Conservation (phyloP, 805 yeast species). For the Candida xyloterini region DNA sequence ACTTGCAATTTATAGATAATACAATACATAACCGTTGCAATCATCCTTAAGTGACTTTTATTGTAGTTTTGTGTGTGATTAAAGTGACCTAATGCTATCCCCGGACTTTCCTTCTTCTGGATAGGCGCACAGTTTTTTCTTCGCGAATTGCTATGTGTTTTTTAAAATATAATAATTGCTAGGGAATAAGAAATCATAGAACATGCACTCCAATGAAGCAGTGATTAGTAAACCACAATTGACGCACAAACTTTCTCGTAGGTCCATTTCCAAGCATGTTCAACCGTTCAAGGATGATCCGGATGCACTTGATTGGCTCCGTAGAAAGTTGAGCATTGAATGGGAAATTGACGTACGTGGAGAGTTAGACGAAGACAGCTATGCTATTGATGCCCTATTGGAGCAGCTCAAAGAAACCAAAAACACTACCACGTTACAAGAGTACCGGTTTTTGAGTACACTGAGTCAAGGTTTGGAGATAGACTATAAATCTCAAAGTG, state of each 20-base stretch:
- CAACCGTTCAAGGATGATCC: slow-evolving; percentile 14
- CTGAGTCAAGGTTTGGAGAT: slow-evolving; percentile 13
- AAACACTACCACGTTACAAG: slow-evolving; percentile 20
- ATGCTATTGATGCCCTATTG: slow-evolving; percentile 14
- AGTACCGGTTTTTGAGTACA: slow-evolving; percentile 22
- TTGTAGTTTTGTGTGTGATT: too few species aligned
- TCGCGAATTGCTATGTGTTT: slow-evolving; percentile 1
- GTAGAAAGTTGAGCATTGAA: slow-evolving; percentile 25
- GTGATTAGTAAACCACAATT: slow-evolving; percentile 14
- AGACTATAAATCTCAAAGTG: slow-evolving; percentile 21
- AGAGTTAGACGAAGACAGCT: slow-evolving; percentile 18
- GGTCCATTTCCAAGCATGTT: slow-evolving; percentile 31
- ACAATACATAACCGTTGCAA: too few species aligned
- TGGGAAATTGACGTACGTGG: slow-evolving; percentile 28
- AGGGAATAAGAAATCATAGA: not conserved
- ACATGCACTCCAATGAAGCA: slow-evolving; percentile 2
- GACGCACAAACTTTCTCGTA: slow-evolving; percentile 26
- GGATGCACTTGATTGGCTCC: slow-evolving; percentile 13
- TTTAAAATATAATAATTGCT: not conserved
- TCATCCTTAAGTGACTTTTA: too few species aligned
- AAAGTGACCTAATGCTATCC: too few species aligned
- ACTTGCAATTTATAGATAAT: not conserved
- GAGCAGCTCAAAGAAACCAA: slow-evolving; percentile 6
- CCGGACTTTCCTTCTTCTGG: too few species aligned
- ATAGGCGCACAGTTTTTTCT: not conserved